These are phyloP conservation scores for Geosiphon pyriformis DNA, from an alignment of 192 early-diverging fungal genomes.

Conservation along the genomic window DNA sequence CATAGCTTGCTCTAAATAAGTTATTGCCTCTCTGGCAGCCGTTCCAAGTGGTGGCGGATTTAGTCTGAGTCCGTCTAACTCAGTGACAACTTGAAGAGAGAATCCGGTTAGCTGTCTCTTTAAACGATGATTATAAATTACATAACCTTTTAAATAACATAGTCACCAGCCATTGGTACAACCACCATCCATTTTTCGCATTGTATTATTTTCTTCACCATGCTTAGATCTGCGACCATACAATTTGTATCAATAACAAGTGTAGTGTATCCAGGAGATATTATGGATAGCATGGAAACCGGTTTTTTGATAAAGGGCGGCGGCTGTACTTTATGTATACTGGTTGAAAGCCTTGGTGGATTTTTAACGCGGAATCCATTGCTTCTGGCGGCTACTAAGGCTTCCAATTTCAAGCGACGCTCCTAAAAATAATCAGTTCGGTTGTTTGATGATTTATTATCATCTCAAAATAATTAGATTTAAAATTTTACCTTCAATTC, in stretches of 20 bases:
- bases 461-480: not conserved
- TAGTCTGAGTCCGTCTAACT: conserved; percentile 47
- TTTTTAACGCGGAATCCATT: too few species aligned
- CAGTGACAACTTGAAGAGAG: conserved; percentile 41
- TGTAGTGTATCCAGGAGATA: conserved; percentile 32
- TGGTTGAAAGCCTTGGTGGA: too few species aligned
- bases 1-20: conserved; percentile 34
- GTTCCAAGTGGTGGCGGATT: conserved; percentile 46
- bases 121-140: too few species aligned
- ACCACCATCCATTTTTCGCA: conserved; percentile 46
- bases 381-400: not conserved
- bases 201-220: conserved; percentile 38
- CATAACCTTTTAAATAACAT: too few species aligned
- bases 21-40: conserved; percentile 39
- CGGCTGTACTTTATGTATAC: too few species aligned
- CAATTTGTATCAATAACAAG: conserved; percentile 57
- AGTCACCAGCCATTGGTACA: conserved; percentile 47
- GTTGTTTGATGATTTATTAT: not conserved
- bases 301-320: too few species aligned
- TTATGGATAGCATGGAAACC: conserved; percentile 5
- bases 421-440: not conserved
- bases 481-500: conserved; percentile 14
- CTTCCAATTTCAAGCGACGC: conserved; percentile 10
- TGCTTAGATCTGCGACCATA: conserved; percentile 44
- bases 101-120: too few species aligned